These are phyloP conservation scores for Rhizomucor miehei DNA, from an alignment of 371 early-diverging fungal genomes.

Conservation along the genomic window DNA sequence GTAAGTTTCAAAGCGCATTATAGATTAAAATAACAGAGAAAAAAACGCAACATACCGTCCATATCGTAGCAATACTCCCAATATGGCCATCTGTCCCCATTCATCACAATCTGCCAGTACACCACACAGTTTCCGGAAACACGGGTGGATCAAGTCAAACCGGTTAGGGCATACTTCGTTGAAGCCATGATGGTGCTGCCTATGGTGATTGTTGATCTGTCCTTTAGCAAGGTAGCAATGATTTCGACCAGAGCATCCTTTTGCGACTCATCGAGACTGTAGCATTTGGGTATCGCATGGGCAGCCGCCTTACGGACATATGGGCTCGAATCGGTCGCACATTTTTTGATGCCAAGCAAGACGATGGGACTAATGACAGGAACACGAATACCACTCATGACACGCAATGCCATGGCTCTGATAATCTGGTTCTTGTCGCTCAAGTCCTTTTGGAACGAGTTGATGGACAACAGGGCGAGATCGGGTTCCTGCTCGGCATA, in stretches of 20 bases:
- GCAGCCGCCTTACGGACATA: conserved; percentile 94
- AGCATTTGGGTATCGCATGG: conserved; percentile 86
- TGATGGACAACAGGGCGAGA: conserved; percentile 89
- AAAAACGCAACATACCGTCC: conserved; percentile 64
- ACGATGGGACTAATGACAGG: conserved; percentile 89
- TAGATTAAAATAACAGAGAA: background rate
- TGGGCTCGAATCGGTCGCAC: conserved; percentile 82
- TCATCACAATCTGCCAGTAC: conserved; percentile 89
- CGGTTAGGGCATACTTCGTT: conserved; percentile 82
- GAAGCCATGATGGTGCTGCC: conserved; percentile 86
- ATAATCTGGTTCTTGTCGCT: conserved; percentile 91
- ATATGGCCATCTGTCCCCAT: conserved; percentile 92
- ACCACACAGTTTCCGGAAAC: conserved; percentile 84
- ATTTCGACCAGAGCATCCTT: conserved; percentile 76
- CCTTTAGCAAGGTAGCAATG: conserved; percentile 74
- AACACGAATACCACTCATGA: conserved; percentile 93
- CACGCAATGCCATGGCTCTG: conserved; percentile 92
- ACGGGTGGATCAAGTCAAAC: conserved; percentile 83
- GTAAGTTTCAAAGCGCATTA: too few species aligned
- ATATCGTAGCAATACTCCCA: conserved; percentile 79
- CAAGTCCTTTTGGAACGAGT: conserved; percentile 95
- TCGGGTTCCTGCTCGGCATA: conserved; percentile 97
- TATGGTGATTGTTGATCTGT: conserved; percentile 83
- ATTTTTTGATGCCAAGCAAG: conserved; percentile 84
- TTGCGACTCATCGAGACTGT: conserved; percentile 77